phyloP scores from a whole-genome alignment of 495 filamentous ascomycete species.

The Halenospora varia region DNA sequence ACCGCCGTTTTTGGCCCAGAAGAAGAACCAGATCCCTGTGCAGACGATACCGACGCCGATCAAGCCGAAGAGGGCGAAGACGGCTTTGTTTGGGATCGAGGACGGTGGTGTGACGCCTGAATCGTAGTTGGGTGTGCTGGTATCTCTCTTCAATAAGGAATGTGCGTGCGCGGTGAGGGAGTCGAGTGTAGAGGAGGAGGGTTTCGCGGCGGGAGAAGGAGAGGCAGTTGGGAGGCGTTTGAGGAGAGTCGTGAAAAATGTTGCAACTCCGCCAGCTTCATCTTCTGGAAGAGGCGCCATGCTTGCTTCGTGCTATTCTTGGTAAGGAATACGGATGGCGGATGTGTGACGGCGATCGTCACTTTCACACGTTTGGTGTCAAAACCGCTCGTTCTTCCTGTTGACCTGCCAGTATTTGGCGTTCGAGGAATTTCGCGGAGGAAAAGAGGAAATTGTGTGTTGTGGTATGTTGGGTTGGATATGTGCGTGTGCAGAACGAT shows the following conservation, averaged over 20 bases:
- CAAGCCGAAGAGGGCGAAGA: slow-evolving; percentile 82
- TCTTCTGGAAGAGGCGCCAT: slow-evolving; percentile 22
- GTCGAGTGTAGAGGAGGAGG: slow-evolving; percentile 13
- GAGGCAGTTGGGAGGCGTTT: slow-evolving; percentile 7
- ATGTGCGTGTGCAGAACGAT: too few relatives aligned
- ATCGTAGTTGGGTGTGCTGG: slow-evolving; percentile 20
- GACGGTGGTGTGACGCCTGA: slow-evolving; percentile 55
- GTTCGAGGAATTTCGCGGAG: background rate
- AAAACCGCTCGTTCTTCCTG: background rate
- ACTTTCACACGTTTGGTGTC: background rate
- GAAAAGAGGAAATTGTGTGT: background rate
- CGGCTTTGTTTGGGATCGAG: slow-evolving; percentile 77
- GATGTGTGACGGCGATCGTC: slow-evolving; percentile 13
- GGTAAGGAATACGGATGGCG: too few relatives aligned
- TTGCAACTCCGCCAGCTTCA: background rate
- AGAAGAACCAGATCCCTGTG: slow-evolving; percentile 91
- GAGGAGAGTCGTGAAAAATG: slow-evolving; percentile 18
- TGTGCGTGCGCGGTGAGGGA: slow-evolving; percentile 6
- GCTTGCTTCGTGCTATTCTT: too few relatives aligned
- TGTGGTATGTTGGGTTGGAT: too few relatives aligned
- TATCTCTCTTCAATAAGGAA: slow-evolving; percentile 11
- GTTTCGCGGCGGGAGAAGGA: slow-evolving; percentile 2
- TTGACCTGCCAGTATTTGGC: background rate
- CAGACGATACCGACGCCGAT: slow-evolving; percentile 76
- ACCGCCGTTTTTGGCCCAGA: slow-evolving; percentile 94